Evolutionary conservation across 2,329 filamentous ascomycete genomes (phyloP), one percentile per base, ranked within the genome.

Genomic region (Beauveria varroae): DNA sequence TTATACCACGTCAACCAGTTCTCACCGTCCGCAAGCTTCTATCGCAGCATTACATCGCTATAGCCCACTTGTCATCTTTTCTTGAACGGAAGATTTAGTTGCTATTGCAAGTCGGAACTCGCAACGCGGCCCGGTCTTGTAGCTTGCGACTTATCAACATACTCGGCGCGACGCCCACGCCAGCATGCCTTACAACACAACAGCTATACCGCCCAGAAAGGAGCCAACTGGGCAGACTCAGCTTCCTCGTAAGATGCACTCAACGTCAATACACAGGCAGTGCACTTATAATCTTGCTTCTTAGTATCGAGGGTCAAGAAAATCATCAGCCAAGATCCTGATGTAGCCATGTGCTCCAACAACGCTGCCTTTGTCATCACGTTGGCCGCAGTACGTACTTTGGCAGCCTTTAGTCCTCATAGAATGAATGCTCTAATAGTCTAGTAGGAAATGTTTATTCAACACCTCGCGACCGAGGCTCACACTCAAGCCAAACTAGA

Each of bases 361-460:
- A 96, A 96, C 70, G 93, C 93, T 59, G 90, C 93, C 22, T 98
- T 98, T 73, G 87, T 93, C 62, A 96, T 98, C 69, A 93, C 93
- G 1, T 82, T 96, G 63, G 95, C 95, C 24, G 93, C 95, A 3
- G 89, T 90, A 75, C 66, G 82, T 7, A 43, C 16, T 30, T 16
- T 2, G 1, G 3, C 4, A 14, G 16, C 47, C 8, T 14, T 44
- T 14, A 10, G 2, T 6, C 22, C 54, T 12, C 5, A 5, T 3
- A 12, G 16, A 18, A 2, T 1, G 7, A 28, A 28, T 8, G 46
- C 26, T 41, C 61, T 68, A 52, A 68, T 18, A 51, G 20, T 5
- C 1, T n/a, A 41, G n/a, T 14, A 93, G 88, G 95, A 99, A 76
- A 87, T 96, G 82, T 98, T 99, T 77, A 88, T 99, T 67, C 91